These are phyloP conservation scores for Phytopythium mirpurense DNA, from an alignment of 352 stramenopile genomes.

Conservation along the genomic window DNA sequence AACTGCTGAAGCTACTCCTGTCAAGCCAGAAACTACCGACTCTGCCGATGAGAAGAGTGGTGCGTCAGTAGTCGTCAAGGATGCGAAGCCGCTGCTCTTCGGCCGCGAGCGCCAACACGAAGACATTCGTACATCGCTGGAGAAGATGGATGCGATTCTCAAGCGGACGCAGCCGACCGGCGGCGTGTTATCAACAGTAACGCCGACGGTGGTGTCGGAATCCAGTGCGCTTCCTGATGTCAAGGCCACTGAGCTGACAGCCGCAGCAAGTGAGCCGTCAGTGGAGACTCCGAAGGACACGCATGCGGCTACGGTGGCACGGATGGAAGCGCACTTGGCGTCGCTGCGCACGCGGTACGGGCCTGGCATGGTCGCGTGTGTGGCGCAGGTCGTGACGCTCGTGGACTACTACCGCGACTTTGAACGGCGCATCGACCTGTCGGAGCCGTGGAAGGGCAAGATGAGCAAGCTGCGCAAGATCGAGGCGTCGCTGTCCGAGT, in stretches of 20 bases:
- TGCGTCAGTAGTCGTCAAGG: neutral
- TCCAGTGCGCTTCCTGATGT: neutral
- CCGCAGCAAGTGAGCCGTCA: neutral
- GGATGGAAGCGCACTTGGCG: conserved; percentile 10
- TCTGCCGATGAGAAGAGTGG: neutral
- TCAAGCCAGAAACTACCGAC: neutral
- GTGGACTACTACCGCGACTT: conserved; percentile 84
- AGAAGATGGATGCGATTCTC: conserved; percentile 21
- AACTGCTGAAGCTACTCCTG: neutral
- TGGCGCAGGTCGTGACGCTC: conserved; percentile 73
- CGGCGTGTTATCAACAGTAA: neutral
- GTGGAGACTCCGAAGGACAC: neutral
- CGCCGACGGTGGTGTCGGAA: neutral
- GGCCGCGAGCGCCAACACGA: conserved; percentile 31
- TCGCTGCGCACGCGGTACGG: conserved; percentile 65
- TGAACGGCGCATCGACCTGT: conserved; percentile 60
- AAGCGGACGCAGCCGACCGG: neutral
- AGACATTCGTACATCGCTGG: conserved; percentile 48
- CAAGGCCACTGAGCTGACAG: neutral
- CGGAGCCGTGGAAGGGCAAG: conserved; percentile 63
- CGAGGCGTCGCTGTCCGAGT: conserved; percentile 54
- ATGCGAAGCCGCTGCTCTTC: conserved; percentile 19
- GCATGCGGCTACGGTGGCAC: neutral
- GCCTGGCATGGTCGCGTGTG: conserved; percentile 42
- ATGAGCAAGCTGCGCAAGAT: conserved; percentile 75